phyloP scores from a whole-genome alignment of 2,329 filamentous ascomycete species.

The Aspergillus viridinutans region DNA sequence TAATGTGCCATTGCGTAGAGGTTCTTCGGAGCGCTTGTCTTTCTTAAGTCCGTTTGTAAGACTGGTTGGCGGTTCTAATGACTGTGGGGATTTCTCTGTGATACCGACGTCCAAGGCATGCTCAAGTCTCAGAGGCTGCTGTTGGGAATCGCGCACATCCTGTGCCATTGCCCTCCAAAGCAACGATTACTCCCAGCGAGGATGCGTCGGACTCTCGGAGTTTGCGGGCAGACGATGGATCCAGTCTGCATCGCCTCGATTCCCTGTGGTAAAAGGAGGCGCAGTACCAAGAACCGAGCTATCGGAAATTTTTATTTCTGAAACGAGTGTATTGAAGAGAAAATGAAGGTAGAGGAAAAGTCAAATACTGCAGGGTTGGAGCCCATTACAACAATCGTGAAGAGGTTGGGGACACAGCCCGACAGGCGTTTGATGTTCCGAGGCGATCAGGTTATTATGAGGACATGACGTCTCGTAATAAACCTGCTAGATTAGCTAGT shows the following conservation, averaged over 20 bases:
- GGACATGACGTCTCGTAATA: slow-evolving; percentile 22
- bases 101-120: slow-evolving; percentile 18
- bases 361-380: neutral
- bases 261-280: slow-evolving; percentile 6
- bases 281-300: neutral
- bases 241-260: slow-evolving; percentile 24
- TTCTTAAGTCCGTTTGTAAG: slow-evolving; percentile 12
- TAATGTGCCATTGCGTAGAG: slow-evolving; percentile 16
- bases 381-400: neutral
- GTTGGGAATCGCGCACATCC: slow-evolving; percentile 24
- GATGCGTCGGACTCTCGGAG: slow-evolving; percentile 20
- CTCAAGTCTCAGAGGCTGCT: slow-evolving; percentile 16
- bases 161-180: slow-evolving; percentile 28
- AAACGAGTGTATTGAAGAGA: neutral
- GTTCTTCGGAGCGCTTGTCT: slow-evolving; percentile 17
- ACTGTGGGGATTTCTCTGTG: slow-evolving; percentile 18
- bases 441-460: neutral
- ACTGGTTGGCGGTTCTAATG: slow-evolving; percentile 8
- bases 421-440: neutral
- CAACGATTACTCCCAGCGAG: slow-evolving; percentile 15
- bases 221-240: slow-evolving; percentile 16
- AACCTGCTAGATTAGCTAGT: neutral
- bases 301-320: neutral
- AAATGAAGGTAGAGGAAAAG: neutral
- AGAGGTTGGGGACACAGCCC: neutral